These are phyloP conservation scores for Pugionium dolabratum DNA, from an alignment of 345 rosid species.

Conservation along the genomic window DNA sequence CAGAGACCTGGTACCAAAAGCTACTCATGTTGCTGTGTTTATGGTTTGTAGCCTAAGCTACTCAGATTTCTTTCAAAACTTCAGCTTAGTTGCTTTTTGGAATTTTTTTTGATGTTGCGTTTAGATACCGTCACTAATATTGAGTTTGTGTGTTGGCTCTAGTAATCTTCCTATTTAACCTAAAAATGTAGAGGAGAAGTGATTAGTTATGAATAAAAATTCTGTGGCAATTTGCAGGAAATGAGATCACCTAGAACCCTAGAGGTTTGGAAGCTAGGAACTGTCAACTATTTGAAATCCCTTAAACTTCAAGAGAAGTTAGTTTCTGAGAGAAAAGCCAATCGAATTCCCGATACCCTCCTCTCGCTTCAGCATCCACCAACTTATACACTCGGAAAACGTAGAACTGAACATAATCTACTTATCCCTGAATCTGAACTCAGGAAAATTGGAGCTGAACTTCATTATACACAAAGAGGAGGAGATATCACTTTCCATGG, in stretches of 20 bases:
- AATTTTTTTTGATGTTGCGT: not conserved
- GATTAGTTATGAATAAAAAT: not conserved
- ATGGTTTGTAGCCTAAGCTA: too few species aligned
- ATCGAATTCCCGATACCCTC: conserved; percentile 59
- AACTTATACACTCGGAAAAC: conserved; percentile 79
- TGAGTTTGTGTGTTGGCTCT: not conserved
- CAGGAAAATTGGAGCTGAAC: conserved; percentile 69
- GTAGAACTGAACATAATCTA: conserved; percentile 74
- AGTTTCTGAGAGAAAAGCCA: conserved; percentile 56
- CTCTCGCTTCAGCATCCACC: conserved; percentile 86
- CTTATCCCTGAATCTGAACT: conserved; percentile 67
- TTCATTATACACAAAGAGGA: conserved; percentile 89
- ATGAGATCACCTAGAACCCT: conserved; percentile 63
- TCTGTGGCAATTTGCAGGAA: conserved; percentile 36
- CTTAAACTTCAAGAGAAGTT: conserved; percentile 81
- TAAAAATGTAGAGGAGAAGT: not conserved
- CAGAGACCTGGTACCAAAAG: conserved; percentile 11
- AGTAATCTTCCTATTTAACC: not conserved
- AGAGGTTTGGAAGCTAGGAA: conserved; percentile 77
- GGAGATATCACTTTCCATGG: conserved; percentile 93
- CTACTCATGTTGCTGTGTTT: too few species aligned
- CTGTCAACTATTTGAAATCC: conserved; percentile 67
- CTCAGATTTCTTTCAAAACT: not conserved
- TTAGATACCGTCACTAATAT: conserved; percentile 9
- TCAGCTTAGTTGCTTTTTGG: not conserved